Conservation (phyloP, 345 rosid genomes). For the Carallia pectinifolia region DNA sequence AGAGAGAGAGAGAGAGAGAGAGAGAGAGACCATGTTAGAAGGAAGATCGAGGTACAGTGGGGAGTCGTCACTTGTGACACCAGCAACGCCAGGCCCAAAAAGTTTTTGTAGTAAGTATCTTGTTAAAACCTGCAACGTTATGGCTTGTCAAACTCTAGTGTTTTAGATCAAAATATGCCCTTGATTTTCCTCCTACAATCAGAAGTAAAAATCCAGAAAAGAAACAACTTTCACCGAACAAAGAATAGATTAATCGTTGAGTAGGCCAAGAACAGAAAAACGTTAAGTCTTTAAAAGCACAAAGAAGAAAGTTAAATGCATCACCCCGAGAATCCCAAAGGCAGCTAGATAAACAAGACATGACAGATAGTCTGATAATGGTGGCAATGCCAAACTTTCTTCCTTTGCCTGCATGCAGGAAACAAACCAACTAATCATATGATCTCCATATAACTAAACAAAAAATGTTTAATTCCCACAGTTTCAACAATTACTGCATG, state of each 20-base stretch:
- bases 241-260: too few species aligned
- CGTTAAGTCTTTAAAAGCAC: background rate
- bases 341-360: constrained; percentile 61
- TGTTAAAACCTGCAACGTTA: constrained; percentile 59
- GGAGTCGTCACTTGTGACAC: constrained; percentile 54
- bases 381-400: constrained; percentile 33
- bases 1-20: background rate
- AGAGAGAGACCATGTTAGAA: constrained; percentile 67
- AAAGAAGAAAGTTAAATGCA: background rate
- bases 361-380: constrained; percentile 47
- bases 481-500: background rate
- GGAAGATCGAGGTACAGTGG: constrained; percentile 80
- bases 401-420: constrained; percentile 35
- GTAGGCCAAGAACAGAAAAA: too few species aligned
- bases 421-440: background rate
- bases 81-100: constrained; percentile 67
- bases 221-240: too few species aligned
- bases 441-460: background rate
- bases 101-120: constrained; percentile 71
- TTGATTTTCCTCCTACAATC: background rate
- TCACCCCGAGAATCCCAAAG: constrained; percentile 85
- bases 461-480: background rate
- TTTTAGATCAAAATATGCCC: background rate
- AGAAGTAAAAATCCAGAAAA: too few species aligned
- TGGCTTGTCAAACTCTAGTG: constrained; percentile 1